Base-by-base conservation (phyloP, 768 basidiomycete species). In the Termitomyces sp. region DNA sequence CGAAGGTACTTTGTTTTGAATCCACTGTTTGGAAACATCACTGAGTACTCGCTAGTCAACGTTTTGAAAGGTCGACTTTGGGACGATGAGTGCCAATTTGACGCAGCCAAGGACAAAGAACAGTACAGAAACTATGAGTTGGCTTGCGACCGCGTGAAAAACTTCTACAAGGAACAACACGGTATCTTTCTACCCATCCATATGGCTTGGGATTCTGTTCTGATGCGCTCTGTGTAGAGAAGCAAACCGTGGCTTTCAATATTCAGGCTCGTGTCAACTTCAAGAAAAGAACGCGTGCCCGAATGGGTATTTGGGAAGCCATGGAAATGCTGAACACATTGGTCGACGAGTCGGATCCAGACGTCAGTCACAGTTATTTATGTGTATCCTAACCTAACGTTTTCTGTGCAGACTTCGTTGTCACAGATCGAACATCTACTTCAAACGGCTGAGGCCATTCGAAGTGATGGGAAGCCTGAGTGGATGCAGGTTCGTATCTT, bases 291-390 rank as follows among this genome's bases (percentile, higher is more conserved):
- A 79, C 74, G 52, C 82, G 87, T 28, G 88, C 83, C 3, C 79
- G 84, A n/a, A 92, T 94, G 92, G 76, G 87, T 63, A 71, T 93
- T 41, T 93, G 90, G 90, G 83, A 90, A 62, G 90, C 90, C 10
- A 92, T 93, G 72, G 90, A 92, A 65, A 84, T 84, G 79, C 83
- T 95, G 48, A 86, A 94, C 67, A 93, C 89, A 1, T 78, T 95
- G 44, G 81, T 94, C 56, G 92, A 95, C 69, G 92, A 94, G 61
- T 92, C 90, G 8, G 94, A 96, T 71, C 94, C 94, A 54, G 94
- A 92, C 66, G 90, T 90, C 57, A 58, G 77, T 70, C 33, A 28
- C 18, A 2, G 32, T 61, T 45, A 14, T 54, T 46, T 22, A 49
- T 24, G 14, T 26, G 20, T 40, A 18, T 20, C 47, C 33, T 22